phyloP scores from a whole-genome alignment of 345 rosid species.

The Syzygium oleosum region DNA sequence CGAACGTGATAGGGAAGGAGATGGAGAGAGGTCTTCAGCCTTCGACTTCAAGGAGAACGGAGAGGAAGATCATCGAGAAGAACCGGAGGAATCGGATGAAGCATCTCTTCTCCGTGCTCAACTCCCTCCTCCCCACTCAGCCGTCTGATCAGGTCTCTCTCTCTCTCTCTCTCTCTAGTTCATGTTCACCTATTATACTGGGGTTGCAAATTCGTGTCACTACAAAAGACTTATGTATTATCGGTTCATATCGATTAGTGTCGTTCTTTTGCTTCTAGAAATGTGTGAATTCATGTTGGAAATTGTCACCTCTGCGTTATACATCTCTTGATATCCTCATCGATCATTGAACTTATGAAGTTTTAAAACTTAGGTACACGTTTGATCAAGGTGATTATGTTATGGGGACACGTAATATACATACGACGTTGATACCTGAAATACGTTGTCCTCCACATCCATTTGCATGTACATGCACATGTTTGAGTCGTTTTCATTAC shows the following conservation, averaged over 20 bases:
- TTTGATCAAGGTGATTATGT: background rate
- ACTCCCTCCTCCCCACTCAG: constrained; percentile 35
- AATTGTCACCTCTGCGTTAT: background rate
- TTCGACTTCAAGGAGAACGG: constrained; percentile 5
- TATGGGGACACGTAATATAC: background rate
- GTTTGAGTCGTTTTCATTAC: background rate
- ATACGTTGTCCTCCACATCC: background rate
- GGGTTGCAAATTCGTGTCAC: background rate
- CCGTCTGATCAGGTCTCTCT: constrained; percentile 15
- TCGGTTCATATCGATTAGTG: background rate
- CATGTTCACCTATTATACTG: background rate
- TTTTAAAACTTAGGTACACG: background rate
- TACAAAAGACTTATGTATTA: background rate
- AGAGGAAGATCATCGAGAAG: constrained; percentile 47
- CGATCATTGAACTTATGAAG: background rate
- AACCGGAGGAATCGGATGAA: constrained; percentile 51
- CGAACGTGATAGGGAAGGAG: background rate
- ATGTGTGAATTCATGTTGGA: background rate
- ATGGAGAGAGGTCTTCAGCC: constrained; percentile 9
- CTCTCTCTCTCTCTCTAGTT: background rate
- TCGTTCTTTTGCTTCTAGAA: background rate
- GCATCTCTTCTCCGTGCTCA: constrained; percentile 28
- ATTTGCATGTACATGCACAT: background rate
- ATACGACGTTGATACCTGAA: background rate
- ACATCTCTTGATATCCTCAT: background rate